phyloP scores from a whole-genome alignment of 1,284 basidiomycete species.

The Marasmius fiardii region DNA sequence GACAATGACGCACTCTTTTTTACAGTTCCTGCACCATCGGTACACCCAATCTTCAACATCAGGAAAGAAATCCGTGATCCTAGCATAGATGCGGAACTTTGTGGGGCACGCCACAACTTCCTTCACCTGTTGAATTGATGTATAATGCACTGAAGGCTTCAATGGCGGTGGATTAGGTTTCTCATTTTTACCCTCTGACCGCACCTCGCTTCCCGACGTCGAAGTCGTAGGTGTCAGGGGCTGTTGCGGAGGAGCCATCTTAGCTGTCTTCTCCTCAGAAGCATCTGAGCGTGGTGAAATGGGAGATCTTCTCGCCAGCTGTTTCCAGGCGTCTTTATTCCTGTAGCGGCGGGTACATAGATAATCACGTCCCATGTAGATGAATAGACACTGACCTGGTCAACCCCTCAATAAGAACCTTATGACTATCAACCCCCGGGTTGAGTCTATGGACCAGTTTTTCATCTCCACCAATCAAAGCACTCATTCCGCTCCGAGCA shows the following conservation, averaged over 20 bases:
- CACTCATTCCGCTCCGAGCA: slow-evolving; percentile 33
- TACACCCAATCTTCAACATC: slow-evolving; percentile 44
- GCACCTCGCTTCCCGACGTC: too few relatives aligned
- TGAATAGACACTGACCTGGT: not conserved
- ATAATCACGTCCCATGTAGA: not conserved
- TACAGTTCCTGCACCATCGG: slow-evolving; percentile 50
- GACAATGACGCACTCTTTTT: slow-evolving; percentile 37
- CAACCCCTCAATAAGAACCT: slow-evolving; percentile 5
- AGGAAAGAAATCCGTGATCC: slow-evolving; percentile 55
- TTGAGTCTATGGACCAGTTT: slow-evolving; percentile 45
- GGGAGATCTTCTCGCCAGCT: not conserved
- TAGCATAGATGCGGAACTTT: slow-evolving; percentile 45
- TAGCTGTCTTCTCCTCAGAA: not conserved
- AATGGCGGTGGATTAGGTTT: not conserved
- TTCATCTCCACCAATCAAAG: slow-evolving; percentile 55
- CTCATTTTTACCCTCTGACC: not conserved
- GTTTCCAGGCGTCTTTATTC: not conserved
- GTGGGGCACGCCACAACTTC: slow-evolving; percentile 32
- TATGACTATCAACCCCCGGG: slow-evolving; percentile 18
- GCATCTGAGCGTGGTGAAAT: not conserved
- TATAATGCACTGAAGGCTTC: slow-evolving; percentile 7
- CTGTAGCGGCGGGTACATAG: not conserved
- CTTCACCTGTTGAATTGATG: slow-evolving; percentile 30
- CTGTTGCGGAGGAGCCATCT: not conserved
- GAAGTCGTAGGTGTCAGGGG: not conserved